Evolutionary conservation across 1,284 basidiomycete genomes (phyloP).

Genomic region (Tremellales sp.): DNA sequence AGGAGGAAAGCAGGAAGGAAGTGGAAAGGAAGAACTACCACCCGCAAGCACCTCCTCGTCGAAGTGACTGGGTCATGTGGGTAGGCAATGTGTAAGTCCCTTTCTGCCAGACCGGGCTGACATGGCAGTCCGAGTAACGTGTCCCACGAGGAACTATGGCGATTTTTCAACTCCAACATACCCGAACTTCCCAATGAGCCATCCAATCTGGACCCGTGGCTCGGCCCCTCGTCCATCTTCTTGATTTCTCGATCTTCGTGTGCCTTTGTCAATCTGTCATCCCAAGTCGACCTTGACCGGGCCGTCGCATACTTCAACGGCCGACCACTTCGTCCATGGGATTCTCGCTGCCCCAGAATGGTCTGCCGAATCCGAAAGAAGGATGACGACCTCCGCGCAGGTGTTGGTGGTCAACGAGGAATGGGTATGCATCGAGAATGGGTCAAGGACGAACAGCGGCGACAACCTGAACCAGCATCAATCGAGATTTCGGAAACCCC

Average conservation of each 20-base stretch:
- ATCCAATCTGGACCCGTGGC: slow-evolving; percentile 30
- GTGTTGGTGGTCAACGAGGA: slow-evolving; percentile 86
- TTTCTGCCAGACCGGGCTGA: slow-evolving; percentile 6
- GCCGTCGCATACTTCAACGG: slow-evolving; percentile 70
- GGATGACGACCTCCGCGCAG: slow-evolving; percentile 82
- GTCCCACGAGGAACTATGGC: slow-evolving; percentile 81
- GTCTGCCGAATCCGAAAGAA: slow-evolving; percentile 80
- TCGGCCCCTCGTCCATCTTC: slow-evolving; percentile 81
- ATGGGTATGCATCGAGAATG: slow-evolving; percentile 77
- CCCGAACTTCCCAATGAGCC: slow-evolving; percentile 9
- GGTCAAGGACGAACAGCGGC: slow-evolving; percentile 59
- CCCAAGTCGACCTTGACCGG: slow-evolving; percentile 59
- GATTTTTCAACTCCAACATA: slow-evolving; percentile 64
- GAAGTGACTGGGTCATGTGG: slow-evolving; percentile 96
- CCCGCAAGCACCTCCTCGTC: slow-evolving; percentile 54
- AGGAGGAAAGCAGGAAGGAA: slow-evolving; percentile 14
- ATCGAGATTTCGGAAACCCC: slow-evolving; percentile 3
- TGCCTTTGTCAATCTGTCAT: slow-evolving; percentile 85
- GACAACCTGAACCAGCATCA: slow-evolving; percentile 19
- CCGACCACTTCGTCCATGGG: slow-evolving; percentile 50
- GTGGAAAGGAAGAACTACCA: slow-evolving; percentile 47
- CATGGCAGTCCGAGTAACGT: slow-evolving; percentile 58
- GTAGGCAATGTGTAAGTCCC: slow-evolving; percentile 48
- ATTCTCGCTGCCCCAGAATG: slow-evolving; percentile 69
- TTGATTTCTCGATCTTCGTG: slow-evolving; percentile 88